These are phyloP conservation scores for Paraglomus brasilianum DNA, from an alignment of 192 early-diverging fungal species.

Conservation along the genomic window DNA sequence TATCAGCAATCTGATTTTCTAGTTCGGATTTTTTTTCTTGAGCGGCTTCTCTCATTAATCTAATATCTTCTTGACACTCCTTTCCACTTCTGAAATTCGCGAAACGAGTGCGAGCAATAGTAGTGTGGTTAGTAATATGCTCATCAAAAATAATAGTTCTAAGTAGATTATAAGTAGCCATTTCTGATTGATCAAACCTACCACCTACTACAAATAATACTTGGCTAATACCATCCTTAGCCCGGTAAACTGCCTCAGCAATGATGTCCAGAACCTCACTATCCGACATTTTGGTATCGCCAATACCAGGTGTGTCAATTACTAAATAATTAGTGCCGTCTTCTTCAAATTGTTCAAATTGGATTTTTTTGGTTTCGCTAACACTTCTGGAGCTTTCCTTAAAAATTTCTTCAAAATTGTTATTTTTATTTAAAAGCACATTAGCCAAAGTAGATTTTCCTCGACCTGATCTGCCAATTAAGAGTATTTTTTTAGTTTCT, in stretches of 20 bases:
- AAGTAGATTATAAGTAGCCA: slow-evolving; percentile 1
- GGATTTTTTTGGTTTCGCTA: neutral
- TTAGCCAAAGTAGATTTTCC: slow-evolving; percentile 12
- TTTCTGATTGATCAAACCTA: slow-evolving; percentile 3
- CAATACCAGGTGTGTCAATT: slow-evolving; percentile 21
- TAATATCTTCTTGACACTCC: neutral
- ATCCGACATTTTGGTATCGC: neutral
- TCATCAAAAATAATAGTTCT: slow-evolving; percentile 23
- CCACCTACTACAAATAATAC: slow-evolving; percentile 4
- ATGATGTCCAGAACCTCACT: neutral
- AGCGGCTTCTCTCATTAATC: neutral
- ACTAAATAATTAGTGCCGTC: neutral
- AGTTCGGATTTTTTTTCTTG: too few species aligned
- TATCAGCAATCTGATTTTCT: too few species aligned
- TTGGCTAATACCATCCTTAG: slow-evolving; percentile 3
- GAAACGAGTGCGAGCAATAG: slow-evolving; percentile 7
- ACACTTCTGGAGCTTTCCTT: neutral
- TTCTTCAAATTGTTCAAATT: neutral
- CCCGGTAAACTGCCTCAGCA: neutral
- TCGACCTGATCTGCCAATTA: neutral
- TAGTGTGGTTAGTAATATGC: slow-evolving; percentile 6
- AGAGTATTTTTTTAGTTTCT: slow-evolving; percentile 1
- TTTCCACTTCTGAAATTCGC: neutral
- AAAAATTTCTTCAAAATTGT: slow-evolving; percentile 21
- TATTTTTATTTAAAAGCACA: neutral